phyloP scores from a whole-genome alignment of 2,329 filamentous ascomycete genomes.

The Colletotrichum graminicola region DNA sequence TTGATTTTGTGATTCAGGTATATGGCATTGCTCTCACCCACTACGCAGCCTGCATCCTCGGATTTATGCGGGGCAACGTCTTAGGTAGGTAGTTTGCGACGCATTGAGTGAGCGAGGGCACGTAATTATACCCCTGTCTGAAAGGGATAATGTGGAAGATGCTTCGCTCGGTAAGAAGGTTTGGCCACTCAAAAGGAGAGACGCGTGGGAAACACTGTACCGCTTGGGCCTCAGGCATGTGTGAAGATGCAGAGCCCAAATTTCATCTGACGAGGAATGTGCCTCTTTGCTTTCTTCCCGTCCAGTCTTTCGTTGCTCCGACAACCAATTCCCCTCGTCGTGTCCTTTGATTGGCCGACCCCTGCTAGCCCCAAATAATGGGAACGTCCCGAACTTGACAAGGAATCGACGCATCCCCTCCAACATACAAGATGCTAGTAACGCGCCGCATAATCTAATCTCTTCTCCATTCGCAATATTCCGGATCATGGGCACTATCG shows the following conservation, averaged over 20 bases:
- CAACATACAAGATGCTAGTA: slow-evolving; percentile 41
- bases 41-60: background rate
- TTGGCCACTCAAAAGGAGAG: background rate
- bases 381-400: slow-evolving; percentile 39
- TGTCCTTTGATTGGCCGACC: slow-evolving; percentile 38
- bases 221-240: slow-evolving; percentile 22
- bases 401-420: slow-evolving; percentile 41
- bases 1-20: background rate
- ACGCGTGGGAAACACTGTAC: background rate
- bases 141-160: background rate
- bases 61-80: background rate
- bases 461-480: slow-evolving; percentile 50
- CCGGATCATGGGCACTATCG: slow-evolving; percentile 54
- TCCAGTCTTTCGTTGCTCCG: slow-evolving; percentile 44
- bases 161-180: background rate
- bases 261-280: slow-evolving; percentile 35
- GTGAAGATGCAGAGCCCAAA: background rate
- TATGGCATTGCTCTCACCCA: background rate
- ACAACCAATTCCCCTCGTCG: slow-evolving; percentile 42
- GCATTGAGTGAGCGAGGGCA: background rate
- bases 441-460: slow-evolving; percentile 55
- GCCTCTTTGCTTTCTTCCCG: background rate
- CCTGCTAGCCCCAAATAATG: slow-evolving; percentile 43
- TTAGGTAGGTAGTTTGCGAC: too few species aligned
- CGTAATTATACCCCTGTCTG: background rate